Evolutionary conservation across 352 stramenopile species (phyloP).

Genomic region (Pythium oligandrum): DNA sequence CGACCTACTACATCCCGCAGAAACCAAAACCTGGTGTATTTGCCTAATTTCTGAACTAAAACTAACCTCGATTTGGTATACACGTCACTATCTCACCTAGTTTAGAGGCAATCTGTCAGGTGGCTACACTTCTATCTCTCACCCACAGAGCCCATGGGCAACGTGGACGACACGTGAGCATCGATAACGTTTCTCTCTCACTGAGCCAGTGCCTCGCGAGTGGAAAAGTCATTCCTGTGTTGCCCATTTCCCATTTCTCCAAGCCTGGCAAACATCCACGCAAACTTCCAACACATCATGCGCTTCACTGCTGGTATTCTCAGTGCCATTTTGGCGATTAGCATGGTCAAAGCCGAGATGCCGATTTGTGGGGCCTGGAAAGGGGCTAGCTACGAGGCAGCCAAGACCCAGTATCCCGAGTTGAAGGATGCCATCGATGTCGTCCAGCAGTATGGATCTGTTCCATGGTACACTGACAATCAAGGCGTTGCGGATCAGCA

Average conservation of each 20-base stretch:
- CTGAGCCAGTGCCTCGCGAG: too few relatives aligned
- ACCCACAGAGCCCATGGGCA: too few relatives aligned
- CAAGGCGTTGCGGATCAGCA: not conserved
- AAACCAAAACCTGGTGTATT: too few relatives aligned
- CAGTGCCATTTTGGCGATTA: not conserved
- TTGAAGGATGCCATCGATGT: constrained; percentile 12
- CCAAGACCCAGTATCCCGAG: constrained; percentile 14
- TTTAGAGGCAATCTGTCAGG: too few relatives aligned
- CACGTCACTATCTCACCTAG: too few relatives aligned
- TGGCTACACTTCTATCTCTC: too few relatives aligned
- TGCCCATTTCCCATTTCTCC: not conserved
- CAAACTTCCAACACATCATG: not conserved
- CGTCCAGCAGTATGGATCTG: constrained; percentile 14
- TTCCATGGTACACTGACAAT: constrained; percentile 27
- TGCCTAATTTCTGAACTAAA: too few relatives aligned
- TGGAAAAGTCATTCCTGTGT: too few relatives aligned
- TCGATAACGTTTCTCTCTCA: too few relatives aligned
- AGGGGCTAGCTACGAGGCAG: constrained; percentile 7
- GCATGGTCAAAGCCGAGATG: not conserved
- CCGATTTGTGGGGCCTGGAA: not conserved
- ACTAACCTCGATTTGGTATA: too few relatives aligned
- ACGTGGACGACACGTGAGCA: too few relatives aligned
- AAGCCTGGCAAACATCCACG: constrained; percentile 4
- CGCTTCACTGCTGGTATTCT: not conserved
- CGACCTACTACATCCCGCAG: too few relatives aligned